Percentiles rank a stretch among this genome's conserved stretches.
Conservation (phyloP, 1,139 yeast species). For the Casaregolazyma lundiana region DNA sequence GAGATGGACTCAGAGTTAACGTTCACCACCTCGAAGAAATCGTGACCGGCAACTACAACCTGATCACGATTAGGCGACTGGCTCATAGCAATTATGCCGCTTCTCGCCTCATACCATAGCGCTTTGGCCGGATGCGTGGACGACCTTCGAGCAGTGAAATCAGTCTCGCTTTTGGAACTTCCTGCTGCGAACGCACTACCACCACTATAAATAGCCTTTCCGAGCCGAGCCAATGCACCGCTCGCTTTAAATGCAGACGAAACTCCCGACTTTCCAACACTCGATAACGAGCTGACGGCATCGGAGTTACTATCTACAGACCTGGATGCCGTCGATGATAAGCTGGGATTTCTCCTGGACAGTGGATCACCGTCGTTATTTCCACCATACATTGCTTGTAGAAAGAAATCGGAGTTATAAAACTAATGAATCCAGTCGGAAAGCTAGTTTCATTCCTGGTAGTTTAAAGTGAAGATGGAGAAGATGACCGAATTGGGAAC, state of each 20-base stretch:
- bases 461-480: too few species aligned
- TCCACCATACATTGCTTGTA: background rate
- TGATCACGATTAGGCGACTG: conserved; percentile 25
- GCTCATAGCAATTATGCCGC: conserved; percentile 31
- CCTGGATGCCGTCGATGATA: background rate
- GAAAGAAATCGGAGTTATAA: background rate
- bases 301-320: background rate
- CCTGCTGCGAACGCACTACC: conserved; percentile 15
- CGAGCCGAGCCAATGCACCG: conserved; percentile 31
- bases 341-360: background rate
- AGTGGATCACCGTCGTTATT: background rate
- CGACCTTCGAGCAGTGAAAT: background rate
- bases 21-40: conserved; percentile 30
- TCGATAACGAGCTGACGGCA: background rate
- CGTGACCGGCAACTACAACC: conserved; percentile 33
- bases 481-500: too few species aligned
- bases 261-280: conserved; percentile 21
- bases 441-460: too few species aligned
- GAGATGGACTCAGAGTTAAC: conserved; percentile 20
- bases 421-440: background rate
- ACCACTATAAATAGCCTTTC: conserved; percentile 29
- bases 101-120: conserved; percentile 21
- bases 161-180: background rate
- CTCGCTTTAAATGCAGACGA: conserved; percentile 26
- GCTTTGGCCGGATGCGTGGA: background rate